Evolutionary conservation across 768 basidiomycete genomes (phyloP).

Genomic region (Dioszegia crocea): DNA sequence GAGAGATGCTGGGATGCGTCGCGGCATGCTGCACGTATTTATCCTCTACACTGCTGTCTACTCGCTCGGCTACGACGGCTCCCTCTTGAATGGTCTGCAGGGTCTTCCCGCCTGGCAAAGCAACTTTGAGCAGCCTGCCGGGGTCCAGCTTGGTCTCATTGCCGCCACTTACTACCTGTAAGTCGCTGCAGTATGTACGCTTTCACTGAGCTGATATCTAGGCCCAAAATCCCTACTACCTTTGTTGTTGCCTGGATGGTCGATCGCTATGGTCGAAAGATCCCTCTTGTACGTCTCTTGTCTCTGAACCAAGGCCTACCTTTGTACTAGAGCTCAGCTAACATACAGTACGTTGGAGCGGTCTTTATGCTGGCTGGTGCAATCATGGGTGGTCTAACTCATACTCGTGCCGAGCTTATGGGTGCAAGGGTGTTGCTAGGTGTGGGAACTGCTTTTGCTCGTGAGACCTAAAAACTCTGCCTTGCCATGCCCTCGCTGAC

Average conservation of each 20-base stretch:
- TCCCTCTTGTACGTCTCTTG: not conserved
- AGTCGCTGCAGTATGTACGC: conserved; percentile 14
- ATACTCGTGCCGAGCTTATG: conserved; percentile 16
- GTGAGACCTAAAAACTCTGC: no score
- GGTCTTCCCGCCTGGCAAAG: conserved; percentile 23
- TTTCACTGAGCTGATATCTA: no score
- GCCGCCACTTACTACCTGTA: conserved; percentile 29
- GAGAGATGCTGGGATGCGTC: conserved; percentile 22
- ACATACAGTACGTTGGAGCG: no score
- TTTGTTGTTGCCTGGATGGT: conserved; percentile 8
- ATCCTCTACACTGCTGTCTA: conserved; percentile 6
- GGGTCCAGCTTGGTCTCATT: conserved; percentile 27
- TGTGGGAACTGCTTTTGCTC: conserved; percentile 62
- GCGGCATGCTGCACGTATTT: conserved; percentile 6
- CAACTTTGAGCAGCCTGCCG: conserved; percentile 19
- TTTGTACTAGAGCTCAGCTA: no score
- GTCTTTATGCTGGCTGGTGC: conserved; percentile 27
- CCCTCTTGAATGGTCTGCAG: conserved; percentile 32
- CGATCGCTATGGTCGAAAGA: conserved; percentile 21
- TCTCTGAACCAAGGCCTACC: no score
- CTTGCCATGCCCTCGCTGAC: no score
- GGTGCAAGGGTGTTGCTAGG: conserved; percentile 28
- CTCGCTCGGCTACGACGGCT: conserved; percentile 32
- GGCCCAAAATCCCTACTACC: conserved; percentile 19
- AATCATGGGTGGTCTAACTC: conserved; percentile 14